Base-by-base conservation (phyloP, 345 rosid genomes). In the Psidium guajava region DNA sequence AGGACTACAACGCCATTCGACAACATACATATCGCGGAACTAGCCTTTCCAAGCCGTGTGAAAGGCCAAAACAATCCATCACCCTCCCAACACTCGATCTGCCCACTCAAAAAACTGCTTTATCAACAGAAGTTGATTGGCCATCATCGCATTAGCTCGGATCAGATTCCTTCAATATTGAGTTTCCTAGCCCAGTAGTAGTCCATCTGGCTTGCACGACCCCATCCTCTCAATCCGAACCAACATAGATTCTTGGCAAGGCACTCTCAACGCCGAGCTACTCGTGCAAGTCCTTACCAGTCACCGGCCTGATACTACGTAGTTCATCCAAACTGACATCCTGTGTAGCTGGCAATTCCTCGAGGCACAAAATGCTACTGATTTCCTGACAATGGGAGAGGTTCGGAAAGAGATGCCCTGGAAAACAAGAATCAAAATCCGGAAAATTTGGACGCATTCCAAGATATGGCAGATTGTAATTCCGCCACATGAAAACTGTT, bases 381-480 rank as follows among this genome's bases (percentile, higher is more conserved):
- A 91, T 87, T 93, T 94, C 44, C 99, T 99, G 49, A 93, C 99
- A 74, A 97, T 84, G 83, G 96, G 99, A 82, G 99, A 93, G 69
- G 98, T 95, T 89, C 99, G 92, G 87, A 97, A 97, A 55, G 99
- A 98, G 86, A 93, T 83, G 25, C 96, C 97, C 99, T 97, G 95
- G 49, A 82, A 36, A 89, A 80, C 49, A 40, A 84, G 64, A 18
- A 27, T 32, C 49, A 49, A 58, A 32, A 42, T 77, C 27, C 44
- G n/a, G n/a, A n/a, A n/a, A n/a, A n/a, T n/a, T n/a, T n/a, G 25
- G 22, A 10, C 27, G 40, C 86, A 25, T 13, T 8, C 81, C 52
- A 22, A 20, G 50, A 54, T 5, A 24, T 8, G 25, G 9, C 44
- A 10, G 5, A 11, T n/a, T n/a, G 8, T 54, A 84, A 21, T 55